Percentiles rank a stretch among this genome's conserved stretches.
These are phyloP conservation scores for Alternaria sp. DNA, from an alignment of 2,329 filamentous ascomycete species.

Conservation along the genomic window DNA sequence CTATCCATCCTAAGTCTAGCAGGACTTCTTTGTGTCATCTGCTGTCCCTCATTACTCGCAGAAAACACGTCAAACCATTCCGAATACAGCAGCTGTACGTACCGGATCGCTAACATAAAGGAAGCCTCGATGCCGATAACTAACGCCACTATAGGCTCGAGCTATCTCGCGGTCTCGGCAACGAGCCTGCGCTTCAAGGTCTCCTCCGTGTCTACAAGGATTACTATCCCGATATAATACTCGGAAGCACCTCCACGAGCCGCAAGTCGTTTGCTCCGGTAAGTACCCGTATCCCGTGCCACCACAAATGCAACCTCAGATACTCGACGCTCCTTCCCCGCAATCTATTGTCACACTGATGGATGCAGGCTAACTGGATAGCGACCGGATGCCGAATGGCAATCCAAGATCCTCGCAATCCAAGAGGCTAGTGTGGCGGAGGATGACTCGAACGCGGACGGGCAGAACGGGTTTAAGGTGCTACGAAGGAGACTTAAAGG, in stretches of 20 bases:
- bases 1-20: constrained; percentile 35
- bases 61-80: constrained; percentile 84
- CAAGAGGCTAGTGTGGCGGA: constrained; percentile 64
- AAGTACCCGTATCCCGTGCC: constrained; percentile 39
- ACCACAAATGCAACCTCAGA: constrained; percentile 22
- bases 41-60: constrained; percentile 77
- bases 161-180: constrained; percentile 59
- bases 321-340: constrained; percentile 22
- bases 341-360: constrained; percentile 25
- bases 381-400: constrained; percentile 81
- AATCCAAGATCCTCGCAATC: constrained; percentile 70
- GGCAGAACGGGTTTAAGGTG: constrained; percentile 69
- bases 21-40: constrained; percentile 72
- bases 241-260: constrained; percentile 68
- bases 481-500: constrained; percentile 62
- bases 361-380: constrained; percentile 37
- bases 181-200: constrained; percentile 77
- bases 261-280: constrained; percentile 52
- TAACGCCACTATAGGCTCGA: constrained; percentile 55
- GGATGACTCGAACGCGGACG: constrained; percentile 49
- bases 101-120: neutral
- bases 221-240: constrained; percentile 88
- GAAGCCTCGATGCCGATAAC: constrained; percentile 14
- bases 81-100: constrained; percentile 74
- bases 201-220: constrained; percentile 86